Base-by-base conservation (phyloP, 768 basidiomycete species). In the Pisolithus sp. region DNA sequence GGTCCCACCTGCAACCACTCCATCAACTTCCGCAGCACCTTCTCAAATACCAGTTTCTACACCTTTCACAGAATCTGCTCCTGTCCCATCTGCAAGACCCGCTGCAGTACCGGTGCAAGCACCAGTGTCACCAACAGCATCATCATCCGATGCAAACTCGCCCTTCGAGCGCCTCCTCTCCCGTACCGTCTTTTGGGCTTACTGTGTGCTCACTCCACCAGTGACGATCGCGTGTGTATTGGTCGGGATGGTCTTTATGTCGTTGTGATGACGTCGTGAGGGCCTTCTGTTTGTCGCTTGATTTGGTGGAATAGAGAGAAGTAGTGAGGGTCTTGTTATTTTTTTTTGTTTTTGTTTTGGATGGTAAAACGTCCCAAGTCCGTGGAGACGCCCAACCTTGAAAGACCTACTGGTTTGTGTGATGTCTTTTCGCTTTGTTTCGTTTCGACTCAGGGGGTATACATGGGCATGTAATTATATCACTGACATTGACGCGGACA, bases 181-280 rank as follows among this genome's bases (percentile, higher is more conserved):
- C 53, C 79, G 89, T 49, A 97, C 94, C 0, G 90, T 97, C 53
- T 93, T 93, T 65, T 93, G 92, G 91, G 78, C 86, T 2, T 97
- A 95, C 63, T 93, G 89, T 58, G 70, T 92, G 31, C 72, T 93
- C 51, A 94, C 93, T 0, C 93, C 93, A 2, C 88, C 89, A 2
- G 76, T 86, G n/a, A 90, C 84, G 49, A 82, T 93, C 50, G 61
- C 74, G 17, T 86, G 84, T 61, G 88, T 94, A 46, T 77, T 94
- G 41, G 62, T 89, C 24, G 92, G 88, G 1, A 67, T 95, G 40
- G 52, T 82, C 47, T 61, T 89, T 10, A 71, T 82, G 1, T 80
- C 78, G 57, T 59, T 80, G n/a, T 85, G 38, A 46, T 28, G 12
- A 12, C n/a, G 17, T 5, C 15, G 46, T 12, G 34, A 21, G 18